phyloP scores from a whole-genome alignment of 768 basidiomycete species.

The Lactarius psammicola region DNA sequence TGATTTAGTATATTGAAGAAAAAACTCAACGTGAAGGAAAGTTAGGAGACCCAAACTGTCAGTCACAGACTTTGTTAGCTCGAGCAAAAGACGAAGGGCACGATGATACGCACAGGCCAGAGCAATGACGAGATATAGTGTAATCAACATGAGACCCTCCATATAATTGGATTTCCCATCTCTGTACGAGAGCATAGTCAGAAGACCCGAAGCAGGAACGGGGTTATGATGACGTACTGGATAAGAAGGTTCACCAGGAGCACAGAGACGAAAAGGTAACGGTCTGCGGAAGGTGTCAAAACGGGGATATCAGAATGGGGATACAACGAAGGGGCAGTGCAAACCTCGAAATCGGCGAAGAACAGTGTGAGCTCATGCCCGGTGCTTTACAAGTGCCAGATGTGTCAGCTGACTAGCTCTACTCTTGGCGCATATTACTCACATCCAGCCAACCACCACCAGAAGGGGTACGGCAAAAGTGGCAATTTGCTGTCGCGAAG shows the following conservation, averaged over 20 bases:
- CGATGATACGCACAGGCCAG: constrained; percentile 60
- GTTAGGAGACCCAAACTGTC: constrained; percentile 48
- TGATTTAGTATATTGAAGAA: not conserved
- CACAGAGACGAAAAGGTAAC: constrained; percentile 85
- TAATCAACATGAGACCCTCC: constrained; percentile 79
- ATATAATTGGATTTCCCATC: constrained; percentile 90
- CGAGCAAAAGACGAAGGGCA: not conserved
- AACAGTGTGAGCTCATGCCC: constrained; percentile 73
- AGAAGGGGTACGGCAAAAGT: constrained; percentile 84
- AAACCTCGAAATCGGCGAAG: constrained; percentile 83
- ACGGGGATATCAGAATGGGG: constrained; percentile 1
- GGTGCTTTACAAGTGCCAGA: constrained; percentile 41
- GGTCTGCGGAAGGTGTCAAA: constrained; percentile 47
- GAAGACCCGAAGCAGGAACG: constrained; percentile 1
- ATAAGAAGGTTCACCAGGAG: constrained; percentile 83
- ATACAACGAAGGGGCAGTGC: constrained; percentile 18
- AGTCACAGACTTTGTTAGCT: constrained; percentile 9
- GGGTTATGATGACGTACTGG: constrained; percentile 45
- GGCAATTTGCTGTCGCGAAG: constrained; percentile 66
- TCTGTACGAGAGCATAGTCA: constrained; percentile 36
- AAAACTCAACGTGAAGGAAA: not conserved
- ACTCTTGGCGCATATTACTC: constrained; percentile 37
- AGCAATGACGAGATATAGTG: constrained; percentile 78
- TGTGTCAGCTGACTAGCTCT: constrained; percentile 15
- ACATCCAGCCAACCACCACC: constrained; percentile 87